Conservation (phyloP, 495 filamentous ascomycete genomes). For the Daldinia bambusicola region DNA sequence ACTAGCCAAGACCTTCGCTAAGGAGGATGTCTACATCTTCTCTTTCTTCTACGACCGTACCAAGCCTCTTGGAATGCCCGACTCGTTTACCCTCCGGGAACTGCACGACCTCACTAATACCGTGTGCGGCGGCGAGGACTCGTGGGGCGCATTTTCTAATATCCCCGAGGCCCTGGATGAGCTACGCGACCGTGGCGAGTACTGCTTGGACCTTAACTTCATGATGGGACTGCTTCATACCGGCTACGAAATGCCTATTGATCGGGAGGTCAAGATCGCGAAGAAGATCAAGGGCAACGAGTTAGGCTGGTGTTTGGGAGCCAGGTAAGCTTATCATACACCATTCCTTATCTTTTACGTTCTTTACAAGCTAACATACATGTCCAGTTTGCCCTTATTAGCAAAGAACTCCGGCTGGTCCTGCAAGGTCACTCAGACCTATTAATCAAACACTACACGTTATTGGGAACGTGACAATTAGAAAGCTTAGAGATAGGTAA, state of each 20-base stretch:
- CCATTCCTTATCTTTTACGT: constrained; percentile 1
- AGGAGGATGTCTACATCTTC: constrained; percentile 94
- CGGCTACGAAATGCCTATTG: constrained; percentile 97
- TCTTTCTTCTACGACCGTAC: constrained; percentile 98
- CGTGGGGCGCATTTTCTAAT: constrained; percentile 81
- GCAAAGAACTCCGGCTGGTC: constrained; percentile 59
- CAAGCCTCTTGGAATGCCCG: constrained; percentile 90
- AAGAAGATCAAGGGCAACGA: constrained; percentile 99
- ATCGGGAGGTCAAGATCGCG: constrained; percentile 93
- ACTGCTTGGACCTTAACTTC: constrained; percentile 94
- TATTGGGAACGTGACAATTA: constrained; percentile 9
- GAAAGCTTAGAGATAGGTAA: constrained; percentile 31
- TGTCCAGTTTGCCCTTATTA: constrained; percentile 56
- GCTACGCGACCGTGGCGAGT: constrained; percentile 81
- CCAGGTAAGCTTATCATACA: constrained; percentile 73
- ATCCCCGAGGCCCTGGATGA: constrained; percentile 79
- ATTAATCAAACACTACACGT: constrained; percentile 42
- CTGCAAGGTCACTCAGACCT: constrained; percentile 59
- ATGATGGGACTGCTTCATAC: constrained; percentile 93
- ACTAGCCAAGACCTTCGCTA: constrained; percentile 89
- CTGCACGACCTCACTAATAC: constrained; percentile 82
- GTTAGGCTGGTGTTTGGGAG: constrained; percentile 96
- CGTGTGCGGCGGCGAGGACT: constrained; percentile 81
- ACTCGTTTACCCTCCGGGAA: constrained; percentile 89
- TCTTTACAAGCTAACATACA: constrained; percentile 53